Percentiles rank a stretch among this genome's conserved stretches.
These are phyloP conservation scores for Neofusicoccum ribis DNA, from an alignment of 2,329 filamentous ascomycete species.

Conservation along the genomic window DNA sequence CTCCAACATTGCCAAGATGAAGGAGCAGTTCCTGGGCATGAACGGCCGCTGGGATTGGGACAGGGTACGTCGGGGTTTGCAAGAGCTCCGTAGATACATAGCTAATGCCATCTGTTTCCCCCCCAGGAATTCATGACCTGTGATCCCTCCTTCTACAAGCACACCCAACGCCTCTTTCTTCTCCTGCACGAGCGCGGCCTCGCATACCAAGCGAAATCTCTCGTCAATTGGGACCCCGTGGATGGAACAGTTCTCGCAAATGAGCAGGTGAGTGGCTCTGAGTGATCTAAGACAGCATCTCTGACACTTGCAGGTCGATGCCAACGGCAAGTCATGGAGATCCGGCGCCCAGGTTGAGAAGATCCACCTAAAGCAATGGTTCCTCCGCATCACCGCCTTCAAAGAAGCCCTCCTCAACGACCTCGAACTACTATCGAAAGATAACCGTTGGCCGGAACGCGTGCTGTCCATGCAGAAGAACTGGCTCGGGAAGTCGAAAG, in stretches of 20 bases:
- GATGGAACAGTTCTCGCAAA: slow-evolving; percentile 90
- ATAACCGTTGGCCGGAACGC: slow-evolving; percentile 75
- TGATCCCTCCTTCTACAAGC: slow-evolving; percentile 82
- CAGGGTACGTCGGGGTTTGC: slow-evolving; percentile 56
- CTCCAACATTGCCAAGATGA: slow-evolving; percentile 82
- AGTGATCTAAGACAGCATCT: background rate
- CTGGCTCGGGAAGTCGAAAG: slow-evolving; percentile 80
- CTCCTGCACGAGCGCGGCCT: slow-evolving; percentile 72
- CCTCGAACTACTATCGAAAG: slow-evolving; percentile 63
- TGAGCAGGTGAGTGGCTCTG: slow-evolving; percentile 59
- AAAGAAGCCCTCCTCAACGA: slow-evolving; percentile 71
- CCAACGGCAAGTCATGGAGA: slow-evolving; percentile 81
- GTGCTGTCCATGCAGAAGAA: slow-evolving; percentile 83
- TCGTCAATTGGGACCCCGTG: slow-evolving; percentile 88
- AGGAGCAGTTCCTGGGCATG: slow-evolving; percentile 74
- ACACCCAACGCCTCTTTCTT: slow-evolving; percentile 84
- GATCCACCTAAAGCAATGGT: slow-evolving; percentile 81
- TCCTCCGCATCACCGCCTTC: slow-evolving; percentile 79
- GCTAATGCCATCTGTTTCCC: slow-evolving; percentile 26
- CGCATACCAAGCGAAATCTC: slow-evolving; percentile 78
- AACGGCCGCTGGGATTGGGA: slow-evolving; percentile 84
- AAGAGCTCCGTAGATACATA: slow-evolving; percentile 21
- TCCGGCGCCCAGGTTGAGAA: slow-evolving; percentile 84
- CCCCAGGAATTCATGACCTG: slow-evolving; percentile 80
- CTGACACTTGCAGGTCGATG: slow-evolving; percentile 58